Evolutionary conservation across 352 stramenopile species (phyloP).

Genomic region (Aphanomyces euteiches): DNA sequence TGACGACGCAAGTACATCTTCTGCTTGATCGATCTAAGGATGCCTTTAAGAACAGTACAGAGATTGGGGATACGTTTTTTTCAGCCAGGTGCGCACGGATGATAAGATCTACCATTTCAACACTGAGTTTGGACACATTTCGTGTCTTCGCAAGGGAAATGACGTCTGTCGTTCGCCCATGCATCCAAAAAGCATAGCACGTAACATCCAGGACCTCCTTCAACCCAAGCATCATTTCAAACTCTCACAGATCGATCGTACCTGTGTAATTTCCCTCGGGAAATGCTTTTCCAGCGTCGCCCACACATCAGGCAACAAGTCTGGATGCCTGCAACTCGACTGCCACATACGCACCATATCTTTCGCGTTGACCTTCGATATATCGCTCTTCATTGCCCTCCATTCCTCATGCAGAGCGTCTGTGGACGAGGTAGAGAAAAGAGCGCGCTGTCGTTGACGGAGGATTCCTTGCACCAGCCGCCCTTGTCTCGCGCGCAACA

Average conservation of each 20-base stretch:
- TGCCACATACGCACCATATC: conserved; percentile 17
- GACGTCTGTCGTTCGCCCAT: neutral
- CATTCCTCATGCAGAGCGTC: conserved; percentile 1
- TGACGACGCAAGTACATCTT: neutral
- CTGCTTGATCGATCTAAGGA: conserved; percentile 6
- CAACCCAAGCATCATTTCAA: neutral
- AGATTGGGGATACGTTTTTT: conserved; percentile 14
- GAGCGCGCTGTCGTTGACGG: too few relatives aligned
- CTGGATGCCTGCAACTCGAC: neutral
- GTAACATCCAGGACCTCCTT: conserved; percentile 25
- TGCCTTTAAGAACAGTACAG: neutral
- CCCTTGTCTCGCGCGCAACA: neutral
- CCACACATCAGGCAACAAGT: conserved; percentile 20
- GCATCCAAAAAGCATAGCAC: neutral
- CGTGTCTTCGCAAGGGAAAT: neutral
- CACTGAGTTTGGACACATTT: neutral
- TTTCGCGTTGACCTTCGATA: neutral
- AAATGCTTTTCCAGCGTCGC: neutral
- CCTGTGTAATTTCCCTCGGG: conserved; percentile 9
- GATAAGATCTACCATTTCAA: conserved; percentile 4
- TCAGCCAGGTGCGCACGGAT: conserved; percentile 7
- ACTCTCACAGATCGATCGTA: neutral
- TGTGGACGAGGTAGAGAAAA: too few relatives aligned
- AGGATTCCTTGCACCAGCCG: neutral
- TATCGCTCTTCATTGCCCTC: neutral